Base-by-base conservation (phyloP, 345 rosid genomes). In the Lepidium sativum region DNA sequence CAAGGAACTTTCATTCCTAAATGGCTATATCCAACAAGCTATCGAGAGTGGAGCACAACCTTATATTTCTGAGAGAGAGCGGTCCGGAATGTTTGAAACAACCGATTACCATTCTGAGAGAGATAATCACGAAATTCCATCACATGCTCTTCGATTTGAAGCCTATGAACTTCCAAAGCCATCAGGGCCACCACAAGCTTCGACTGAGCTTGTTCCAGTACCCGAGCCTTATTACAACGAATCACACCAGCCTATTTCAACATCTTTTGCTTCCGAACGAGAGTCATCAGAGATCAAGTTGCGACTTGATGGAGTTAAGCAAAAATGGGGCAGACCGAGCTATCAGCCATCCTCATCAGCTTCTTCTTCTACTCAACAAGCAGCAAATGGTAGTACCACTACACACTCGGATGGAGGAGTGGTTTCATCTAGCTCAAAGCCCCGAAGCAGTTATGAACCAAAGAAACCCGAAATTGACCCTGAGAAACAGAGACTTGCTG, bases 401-500 rank as follows among this genome's bases (percentile, higher is more conserved):
- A 32, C 54, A 49, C 79, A 80, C 65, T 63, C 35, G 2, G 88
- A 80, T 54, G 77, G 63, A 38, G 68, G 74, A 54, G 56, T 65
- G 23, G 76, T 77, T 60, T 54, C 88, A 29, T 66, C 67, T 69
- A 80, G 69, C 41, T 65, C 89, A 32, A 84, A 75, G 72, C 73
- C 80, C 21, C 80, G 68, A 53, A 86, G 81, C 72, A 69, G 67
- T 39, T 77, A 80, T 21, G 88, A 85, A 67, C 74, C 86, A 53
- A 86, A 73, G 83, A 87, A 78, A 74, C 77, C 85, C 1, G 96
- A 89, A 74, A 68, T 88, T 18, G 76, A 89, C 54, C 80, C 84
- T 12, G 97, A 90, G 76, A 94, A 88, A 77, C 92, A 94, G 85
- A 90, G 84, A 81, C 97, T 94, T n/a, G 99, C 96, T 55, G 99